phyloP scores from a whole-genome alignment of 495 filamentous ascomycete species.

The Venustampulla echinocandica region DNA sequence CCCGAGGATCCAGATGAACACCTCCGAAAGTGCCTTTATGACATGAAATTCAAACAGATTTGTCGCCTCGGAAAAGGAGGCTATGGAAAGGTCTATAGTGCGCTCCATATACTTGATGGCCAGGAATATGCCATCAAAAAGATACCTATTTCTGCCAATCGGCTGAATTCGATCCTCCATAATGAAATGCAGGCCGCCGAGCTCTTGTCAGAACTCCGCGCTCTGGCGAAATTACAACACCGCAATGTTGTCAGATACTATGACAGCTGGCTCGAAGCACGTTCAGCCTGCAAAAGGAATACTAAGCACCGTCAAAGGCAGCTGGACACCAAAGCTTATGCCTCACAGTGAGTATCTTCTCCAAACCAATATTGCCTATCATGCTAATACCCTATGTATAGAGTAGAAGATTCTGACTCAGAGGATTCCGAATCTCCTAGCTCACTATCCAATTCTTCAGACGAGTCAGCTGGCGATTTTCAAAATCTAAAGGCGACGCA shows the following conservation, averaged over 20 bases:
- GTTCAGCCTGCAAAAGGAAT: neutral
- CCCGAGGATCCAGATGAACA: neutral
- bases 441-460: no score
- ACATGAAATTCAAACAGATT: conserved; percentile 26
- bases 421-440: neutral
- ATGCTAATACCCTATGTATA: neutral
- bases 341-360: neutral
- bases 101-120: conserved; percentile 28
- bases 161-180: conserved; percentile 18
- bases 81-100: conserved; percentile 34
- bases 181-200: conserved; percentile 24
- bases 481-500: no score
- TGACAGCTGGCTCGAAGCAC: conserved; percentile 29
- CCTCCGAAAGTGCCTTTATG: neutral
- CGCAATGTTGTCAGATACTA: conserved; percentile 69
- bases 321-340: neutral
- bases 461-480: no score
- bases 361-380: no score
- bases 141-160: conserved; percentile 24
- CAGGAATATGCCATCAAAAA: conserved; percentile 36
- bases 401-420: neutral
- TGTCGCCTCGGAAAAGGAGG: conserved; percentile 33
- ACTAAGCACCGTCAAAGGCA: neutral
- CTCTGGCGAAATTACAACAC: conserved; percentile 34
- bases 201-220: conserved; percentile 28